Base-by-base conservation (phyloP, 805 yeast genomes). In the Cyberlindnera misumaiensis region DNA sequence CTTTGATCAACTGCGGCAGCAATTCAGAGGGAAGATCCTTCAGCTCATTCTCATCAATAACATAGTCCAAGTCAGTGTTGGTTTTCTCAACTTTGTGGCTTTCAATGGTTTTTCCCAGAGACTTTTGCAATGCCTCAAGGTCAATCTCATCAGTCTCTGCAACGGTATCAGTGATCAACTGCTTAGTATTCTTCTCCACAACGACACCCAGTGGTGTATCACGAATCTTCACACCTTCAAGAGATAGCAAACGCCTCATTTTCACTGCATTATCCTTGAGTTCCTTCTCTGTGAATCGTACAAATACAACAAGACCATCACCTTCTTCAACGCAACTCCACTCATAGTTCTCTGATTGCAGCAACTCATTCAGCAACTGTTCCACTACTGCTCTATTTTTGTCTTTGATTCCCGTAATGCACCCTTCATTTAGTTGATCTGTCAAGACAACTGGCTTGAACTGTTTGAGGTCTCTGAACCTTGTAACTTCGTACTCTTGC, bases 1-100 rank as follows among this genome's bases (percentile, higher is more conserved):
- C 76, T 39, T 66, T 65, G 14, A 65, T 69, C 28, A 78, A 72
- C n/a, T 60, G 62, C 15, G 75, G 79, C 32, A 71, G 55, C 63
- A 73, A 61, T 18, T 72, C 71, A 17, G 59, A 56, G 2, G 85
- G 83, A 4, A 79, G 70, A 45, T 75, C 84, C 11, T 66, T 59
- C 38, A 80, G 53, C 48, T 78, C 84, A 33, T 63, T 59, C n/a
- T 68, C 64, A 51, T 80, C 82, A 25, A 80, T 72, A 38, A 68
- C 65, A 51, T 80, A 79, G 25, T 52, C 59, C 27, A 47, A 28
- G 8, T 34, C 44, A 7, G 25, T 27, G 7, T 36, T 24, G 14
- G 38, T 14, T 18, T 29, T 40, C 16, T 29, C 31, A 9, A 13
- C 22, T 22, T 38, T 45, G 18, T 16, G 28, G 16, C 26, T 39